phyloP scores from a whole-genome alignment of 441 rosid species.

The Arabidopsis hybrid region DNA sequence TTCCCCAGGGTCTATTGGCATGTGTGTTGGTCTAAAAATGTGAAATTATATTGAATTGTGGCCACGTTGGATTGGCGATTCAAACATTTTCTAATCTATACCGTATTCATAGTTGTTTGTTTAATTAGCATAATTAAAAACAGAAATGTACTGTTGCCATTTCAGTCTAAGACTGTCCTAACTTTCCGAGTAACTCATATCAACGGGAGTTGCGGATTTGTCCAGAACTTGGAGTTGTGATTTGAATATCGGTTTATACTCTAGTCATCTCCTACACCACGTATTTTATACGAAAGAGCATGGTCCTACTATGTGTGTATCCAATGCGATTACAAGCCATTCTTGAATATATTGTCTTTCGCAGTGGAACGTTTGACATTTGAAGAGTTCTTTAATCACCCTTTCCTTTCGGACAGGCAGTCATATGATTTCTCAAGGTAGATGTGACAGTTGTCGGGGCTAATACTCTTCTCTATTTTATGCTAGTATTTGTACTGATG shows the following conservation, averaged over 20 bases:
- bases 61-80: constrained; percentile 15
- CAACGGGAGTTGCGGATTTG: background rate
- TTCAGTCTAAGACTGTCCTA: constrained; percentile 13
- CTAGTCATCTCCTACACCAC: constrained; percentile 4
- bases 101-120: background rate
- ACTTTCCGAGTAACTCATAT: constrained; percentile 1
- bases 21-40: constrained; percentile 15
- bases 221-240: constrained; percentile 6
- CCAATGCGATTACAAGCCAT: constrained; percentile 4
- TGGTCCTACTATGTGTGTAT: constrained; percentile 12
- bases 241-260: background rate
- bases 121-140: background rate
- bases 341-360: constrained; percentile 27
- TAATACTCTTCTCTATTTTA: background rate
- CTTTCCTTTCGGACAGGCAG: constrained; percentile 61
- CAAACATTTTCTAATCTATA: background rate
- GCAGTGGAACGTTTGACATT: constrained; percentile 83
- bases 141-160: background rate
- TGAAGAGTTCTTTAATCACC: constrained; percentile 81
- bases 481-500: constrained; percentile 39
- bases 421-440: constrained; percentile 66
- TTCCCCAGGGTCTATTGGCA: constrained; percentile 8
- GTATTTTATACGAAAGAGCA: background rate
- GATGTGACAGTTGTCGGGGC: constrained; percentile 25
- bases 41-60: background rate